A percentile compares a stretch with the other conserved stretches of the same genome.
These are phyloP conservation scores for Entomortierella parvispora DNA, from an alignment of 192 early-diverging fungal genomes.

Conservation along the genomic window DNA sequence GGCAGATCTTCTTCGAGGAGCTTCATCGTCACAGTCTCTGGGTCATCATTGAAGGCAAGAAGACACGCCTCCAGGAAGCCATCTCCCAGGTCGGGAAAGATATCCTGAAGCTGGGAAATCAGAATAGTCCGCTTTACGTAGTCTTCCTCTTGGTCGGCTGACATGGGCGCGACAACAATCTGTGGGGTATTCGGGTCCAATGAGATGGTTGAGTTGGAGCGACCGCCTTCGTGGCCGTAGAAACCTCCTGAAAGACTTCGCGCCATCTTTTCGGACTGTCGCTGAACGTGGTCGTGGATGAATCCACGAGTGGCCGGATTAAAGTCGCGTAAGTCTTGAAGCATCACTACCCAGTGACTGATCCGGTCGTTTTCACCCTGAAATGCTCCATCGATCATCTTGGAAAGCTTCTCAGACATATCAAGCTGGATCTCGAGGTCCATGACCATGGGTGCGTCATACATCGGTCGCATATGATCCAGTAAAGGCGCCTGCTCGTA, in stretches of 20 bases:
- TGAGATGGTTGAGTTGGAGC: slow-evolving; percentile 18
- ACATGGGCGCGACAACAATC: slow-evolving; percentile 1
- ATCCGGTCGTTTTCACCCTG: slow-evolving; percentile 54
- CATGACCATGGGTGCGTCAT: slow-evolving; percentile 82
- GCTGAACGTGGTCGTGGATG: slow-evolving; percentile 44
- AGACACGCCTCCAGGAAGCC: slow-evolving; percentile 93
- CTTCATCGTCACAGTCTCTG: slow-evolving; percentile 80
- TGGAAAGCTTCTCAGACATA: slow-evolving; percentile 65
- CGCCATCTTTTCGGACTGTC: slow-evolving; percentile 35
- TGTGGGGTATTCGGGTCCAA: background rate
- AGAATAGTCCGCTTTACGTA: slow-evolving; percentile 65
- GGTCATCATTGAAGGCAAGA: slow-evolving; percentile 68
- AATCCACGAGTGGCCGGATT: slow-evolving; percentile 27
- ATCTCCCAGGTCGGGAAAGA: slow-evolving; percentile 90
- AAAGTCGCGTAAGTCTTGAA: slow-evolving; percentile 27
- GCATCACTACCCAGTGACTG: slow-evolving; percentile 43
- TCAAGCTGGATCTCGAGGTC: slow-evolving; percentile 84
- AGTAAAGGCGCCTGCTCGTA: slow-evolving; percentile 73
- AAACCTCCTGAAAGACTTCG: slow-evolving; percentile 18
- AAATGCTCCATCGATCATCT: slow-evolving; percentile 52
- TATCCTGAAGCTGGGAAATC: slow-evolving; percentile 85
- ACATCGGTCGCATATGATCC: slow-evolving; percentile 65
- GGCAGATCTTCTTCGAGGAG: slow-evolving; percentile 86
- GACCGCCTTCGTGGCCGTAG: slow-evolving; percentile 7
- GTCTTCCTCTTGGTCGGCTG: slow-evolving; percentile 49